phyloP scores from a whole-genome alignment of 805 yeast genomes.

The Myxozyma mucilagina region DNA sequence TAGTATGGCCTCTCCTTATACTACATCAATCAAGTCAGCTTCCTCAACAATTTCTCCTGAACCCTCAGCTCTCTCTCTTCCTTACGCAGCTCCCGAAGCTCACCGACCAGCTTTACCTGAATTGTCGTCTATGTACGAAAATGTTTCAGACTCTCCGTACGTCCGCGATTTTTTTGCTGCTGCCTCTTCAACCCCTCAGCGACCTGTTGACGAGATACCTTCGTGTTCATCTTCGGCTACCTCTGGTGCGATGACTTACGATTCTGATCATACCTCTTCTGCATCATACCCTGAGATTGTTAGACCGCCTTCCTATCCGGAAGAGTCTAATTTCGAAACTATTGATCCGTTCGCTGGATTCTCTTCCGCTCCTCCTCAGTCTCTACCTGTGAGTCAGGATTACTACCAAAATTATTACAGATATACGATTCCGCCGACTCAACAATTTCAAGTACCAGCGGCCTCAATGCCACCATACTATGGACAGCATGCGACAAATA shows the following conservation, averaged over 20 bases:
- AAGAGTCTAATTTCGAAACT: too few relatives aligned
- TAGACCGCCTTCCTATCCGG: too few relatives aligned
- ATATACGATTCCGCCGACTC: background rate
- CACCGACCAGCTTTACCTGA: constrained; percentile 1
- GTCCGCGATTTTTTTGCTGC: constrained; percentile 7
- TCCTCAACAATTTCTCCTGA: background rate
- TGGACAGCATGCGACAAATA: background rate
- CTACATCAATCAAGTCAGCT: background rate
- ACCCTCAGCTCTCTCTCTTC: background rate
- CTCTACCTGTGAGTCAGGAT: too few relatives aligned
- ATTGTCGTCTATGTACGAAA: constrained; percentile 1
- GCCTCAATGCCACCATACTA: background rate
- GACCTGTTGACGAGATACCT: background rate
- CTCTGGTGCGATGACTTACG: constrained; percentile 1
- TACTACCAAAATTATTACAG: too few relatives aligned
- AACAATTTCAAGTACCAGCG: background rate
- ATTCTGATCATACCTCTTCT: too few relatives aligned
- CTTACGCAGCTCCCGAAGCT: background rate
- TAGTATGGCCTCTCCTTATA: background rate
- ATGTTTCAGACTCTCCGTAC: constrained; percentile 1
- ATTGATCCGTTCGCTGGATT: too few relatives aligned
- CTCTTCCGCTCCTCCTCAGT: too few relatives aligned
- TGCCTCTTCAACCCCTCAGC: constrained; percentile 1
- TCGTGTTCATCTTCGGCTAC: background rate
- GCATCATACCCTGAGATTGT: too few relatives aligned